Conservation (phyloP, 768 basidiomycete species). For the Mycena capillaripes region DNA sequence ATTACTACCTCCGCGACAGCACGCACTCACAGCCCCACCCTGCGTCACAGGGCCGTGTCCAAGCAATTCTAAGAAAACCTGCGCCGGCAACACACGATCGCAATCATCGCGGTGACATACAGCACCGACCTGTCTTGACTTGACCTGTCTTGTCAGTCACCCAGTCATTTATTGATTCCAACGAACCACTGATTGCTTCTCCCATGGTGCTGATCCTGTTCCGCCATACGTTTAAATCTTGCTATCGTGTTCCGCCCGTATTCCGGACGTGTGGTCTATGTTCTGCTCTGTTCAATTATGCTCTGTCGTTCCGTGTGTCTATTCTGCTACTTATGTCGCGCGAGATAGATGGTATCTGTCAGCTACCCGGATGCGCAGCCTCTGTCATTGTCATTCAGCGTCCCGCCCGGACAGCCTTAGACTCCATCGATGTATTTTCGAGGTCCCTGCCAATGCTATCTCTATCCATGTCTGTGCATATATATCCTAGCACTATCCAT, state of each 20-base stretch:
- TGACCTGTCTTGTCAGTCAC: not conserved
- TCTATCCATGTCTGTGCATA: not conserved
- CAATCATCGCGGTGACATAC: not conserved
- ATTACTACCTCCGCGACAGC: not conserved
- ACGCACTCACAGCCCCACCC: not conserved
- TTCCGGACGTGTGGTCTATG: too few species aligned
- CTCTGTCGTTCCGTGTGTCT: not conserved
- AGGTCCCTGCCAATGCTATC: not conserved
- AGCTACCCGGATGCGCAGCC: not conserved
- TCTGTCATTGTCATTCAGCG: not conserved
- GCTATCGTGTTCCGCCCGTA: too few species aligned
- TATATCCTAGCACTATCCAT: not conserved
- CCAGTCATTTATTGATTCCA: not conserved
- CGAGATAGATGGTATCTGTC: slow-evolving; percentile 1
- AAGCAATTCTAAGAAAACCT: not conserved
- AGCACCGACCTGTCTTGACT: not conserved
- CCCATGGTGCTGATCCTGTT: too few species aligned
- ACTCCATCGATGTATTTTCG: not conserved
- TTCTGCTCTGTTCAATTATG: not conserved
- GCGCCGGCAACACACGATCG: not conserved
- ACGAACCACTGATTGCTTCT: not conserved
- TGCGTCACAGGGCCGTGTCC: not conserved
- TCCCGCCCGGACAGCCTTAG: not conserved
- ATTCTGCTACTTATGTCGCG: not conserved
- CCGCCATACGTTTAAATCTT: too few species aligned